Base-by-base conservation (phyloP, 345 rosid genomes). In the Eucalyptus fibrosa region DNA sequence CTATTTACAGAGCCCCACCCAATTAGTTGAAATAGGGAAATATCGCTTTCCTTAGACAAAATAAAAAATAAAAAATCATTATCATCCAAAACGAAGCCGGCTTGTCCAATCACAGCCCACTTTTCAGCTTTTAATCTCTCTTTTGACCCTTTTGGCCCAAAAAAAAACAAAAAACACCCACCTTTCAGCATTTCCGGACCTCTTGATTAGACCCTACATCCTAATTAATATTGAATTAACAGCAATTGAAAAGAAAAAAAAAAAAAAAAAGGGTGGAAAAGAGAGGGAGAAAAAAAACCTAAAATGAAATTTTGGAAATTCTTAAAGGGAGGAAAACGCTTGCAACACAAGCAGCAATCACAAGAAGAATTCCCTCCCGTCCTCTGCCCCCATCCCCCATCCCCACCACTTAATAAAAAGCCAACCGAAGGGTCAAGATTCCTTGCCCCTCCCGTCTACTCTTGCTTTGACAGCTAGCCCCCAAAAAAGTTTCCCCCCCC, bases 371-470 rank as follows among this genome's bases (percentile, higher is more conserved):
- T 56, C 24, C 59, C 59, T 53, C 59, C 11, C 95, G 90, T 92
- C 93, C 90, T 80, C 80, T 60, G 1, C 69, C 86, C 12, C 82
- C 26, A 23, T 21, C 40, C 26, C 80, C 26, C 80, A 62, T 16
- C 44, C 42, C 81, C 81, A 72, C 82, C 89, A 91, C 91, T 86
- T 26, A 34, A 86, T 89, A 86, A 90, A 87, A 87, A 87, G 88
- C 89, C 72, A 72, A 89, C 88, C 86, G 87, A 65, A 87, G 77
- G 89, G 92, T 91, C 93, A 91, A 95, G 94, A 94, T 95, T 94
- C 97, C 95, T 94, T 91, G 92, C 92, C 93, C 93, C 92, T 91
- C 59, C 90, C 91, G 88, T 92, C 90, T 69, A 90, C 93, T 91
- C 92, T 88, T 90, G 82, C 90, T 40, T 91, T 88, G 92, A 93